phyloP scores from a whole-genome alignment of 1,139 yeast genomes.

The Suhomyces wounanorum region DNA sequence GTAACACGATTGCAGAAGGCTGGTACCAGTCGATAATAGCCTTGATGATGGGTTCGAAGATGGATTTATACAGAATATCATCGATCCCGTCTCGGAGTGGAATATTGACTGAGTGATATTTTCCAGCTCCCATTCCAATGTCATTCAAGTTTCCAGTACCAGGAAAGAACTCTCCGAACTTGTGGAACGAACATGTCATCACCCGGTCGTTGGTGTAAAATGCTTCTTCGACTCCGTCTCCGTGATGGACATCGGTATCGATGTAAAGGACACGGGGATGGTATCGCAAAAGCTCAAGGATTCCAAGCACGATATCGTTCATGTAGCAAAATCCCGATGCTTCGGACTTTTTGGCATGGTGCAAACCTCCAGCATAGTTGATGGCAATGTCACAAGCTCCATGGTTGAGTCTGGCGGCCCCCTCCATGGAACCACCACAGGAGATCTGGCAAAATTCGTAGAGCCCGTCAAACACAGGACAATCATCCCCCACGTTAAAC shows the following conservation, averaged over 20 bases:
- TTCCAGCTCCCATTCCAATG: slow-evolving; percentile 86
- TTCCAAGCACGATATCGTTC: slow-evolving; percentile 83
- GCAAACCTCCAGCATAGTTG: slow-evolving; percentile 96
- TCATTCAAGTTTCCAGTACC: slow-evolving; percentile 93
- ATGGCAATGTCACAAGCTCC: slow-evolving; percentile 95
- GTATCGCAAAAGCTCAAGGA: slow-evolving; percentile 81
- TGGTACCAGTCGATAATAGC: slow-evolving; percentile 91
- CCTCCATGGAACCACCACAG: slow-evolving; percentile 98
- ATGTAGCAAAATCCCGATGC: slow-evolving; percentile 96
- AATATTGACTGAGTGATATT: slow-evolving; percentile 81
- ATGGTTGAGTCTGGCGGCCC: slow-evolving; percentile 89
- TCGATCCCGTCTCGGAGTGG: slow-evolving; percentile 93
- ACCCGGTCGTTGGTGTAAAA: slow-evolving; percentile 95
- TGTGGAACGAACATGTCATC: slow-evolving; percentile 96
- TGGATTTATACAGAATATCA: slow-evolving; percentile 80
- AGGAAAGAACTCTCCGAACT: slow-evolving; percentile 95
- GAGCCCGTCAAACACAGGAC: slow-evolving; percentile 95
- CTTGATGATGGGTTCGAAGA: slow-evolving; percentile 82
- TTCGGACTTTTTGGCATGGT: slow-evolving; percentile 94
- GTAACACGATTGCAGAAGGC: slow-evolving; percentile 92
- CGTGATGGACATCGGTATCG: slow-evolving; percentile 96
- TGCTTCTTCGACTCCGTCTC: slow-evolving; percentile 98
- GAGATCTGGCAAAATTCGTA: slow-evolving; percentile 92
- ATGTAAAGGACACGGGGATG: slow-evolving; percentile 93
- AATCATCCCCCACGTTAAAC: slow-evolving; percentile 96